Base-by-base conservation (phyloP, 2,329 filamentous ascomycete genomes). In the Aspergillus sergii region DNA sequence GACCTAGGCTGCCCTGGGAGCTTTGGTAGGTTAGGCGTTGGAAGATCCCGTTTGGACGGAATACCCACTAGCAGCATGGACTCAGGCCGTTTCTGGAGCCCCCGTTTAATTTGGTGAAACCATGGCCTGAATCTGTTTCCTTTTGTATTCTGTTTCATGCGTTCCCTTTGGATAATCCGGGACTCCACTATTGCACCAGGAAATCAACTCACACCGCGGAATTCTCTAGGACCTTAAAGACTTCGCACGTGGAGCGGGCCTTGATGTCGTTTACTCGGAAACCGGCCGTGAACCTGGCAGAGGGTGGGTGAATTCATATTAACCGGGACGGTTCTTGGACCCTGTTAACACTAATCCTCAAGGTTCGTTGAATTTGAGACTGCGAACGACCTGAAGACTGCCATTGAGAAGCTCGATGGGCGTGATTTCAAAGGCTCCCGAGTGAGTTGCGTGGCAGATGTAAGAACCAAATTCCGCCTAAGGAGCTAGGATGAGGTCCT, bases 311-410 rank as follows among this genome's bases (percentile, higher is more conserved):
- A 65, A 55, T 64, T 46, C 50, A 61, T 23, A 45, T 55, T 61
- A 64, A 69, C 71, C 59, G 71, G 59, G 66, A 30, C 54, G 54
- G 30, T 41, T 48, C 60, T 59, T 26, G 46, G 34, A 59, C 48
- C 60, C 58, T 43, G 70, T 69, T 77, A 67, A 78, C 71, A 67
- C 60, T 50, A 56, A 62, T 53, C 51, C 58, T 59, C 62, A 76
- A 97, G 94, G 74, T 98, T 97, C 78, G 94, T 99, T 76, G 95
- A 99, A 78, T 99, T 97, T 75, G 95, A 99, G 82, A 96, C 93
- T 66, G 91, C 91, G 63, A 89, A 88, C 69, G 95, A 99, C 75
- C 83, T 99, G 64, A 93, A 92, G 77, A 90, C 90, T 64, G 95
- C 95, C 59, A 92, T 98, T 62, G 93, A 97, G 79, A 97, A 97